Percentiles rank a stretch among this genome's conserved stretches.
phyloP scores from a whole-genome alignment of 495 filamentous ascomycete genomes.

The Apodospora peruviana region DNA sequence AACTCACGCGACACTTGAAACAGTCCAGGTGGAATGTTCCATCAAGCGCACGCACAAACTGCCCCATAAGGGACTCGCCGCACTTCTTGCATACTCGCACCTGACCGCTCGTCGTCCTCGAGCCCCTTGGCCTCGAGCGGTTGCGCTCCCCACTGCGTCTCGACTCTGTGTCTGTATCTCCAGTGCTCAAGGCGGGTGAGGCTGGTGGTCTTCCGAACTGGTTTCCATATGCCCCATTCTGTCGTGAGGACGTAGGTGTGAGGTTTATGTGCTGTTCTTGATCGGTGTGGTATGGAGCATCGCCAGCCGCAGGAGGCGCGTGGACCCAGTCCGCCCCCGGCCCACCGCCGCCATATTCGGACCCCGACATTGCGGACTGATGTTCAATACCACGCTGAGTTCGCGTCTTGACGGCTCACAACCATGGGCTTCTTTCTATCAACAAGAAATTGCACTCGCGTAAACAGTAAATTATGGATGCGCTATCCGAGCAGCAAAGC shows the following conservation, averaged over 20 bases:
- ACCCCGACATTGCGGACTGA: slow-evolving; percentile 21
- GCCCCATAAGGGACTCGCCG: slow-evolving; percentile 75
- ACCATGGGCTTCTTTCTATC: slow-evolving; percentile 11
- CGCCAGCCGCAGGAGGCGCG: slow-evolving; percentile 5
- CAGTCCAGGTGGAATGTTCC: slow-evolving; percentile 96
- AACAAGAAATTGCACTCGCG: slow-evolving; percentile 1
- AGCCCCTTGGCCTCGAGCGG: slow-evolving; percentile 37
- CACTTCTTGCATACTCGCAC: slow-evolving; percentile 82
- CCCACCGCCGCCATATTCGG: slow-evolving; percentile 19
- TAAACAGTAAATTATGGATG: slow-evolving; percentile 1
- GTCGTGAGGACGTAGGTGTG: slow-evolving; percentile 31
- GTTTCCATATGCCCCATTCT: slow-evolving; percentile 27
- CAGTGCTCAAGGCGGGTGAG: slow-evolving; percentile 38
- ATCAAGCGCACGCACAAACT: slow-evolving; percentile 89
- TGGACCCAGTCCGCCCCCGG: slow-evolving; percentile 19
- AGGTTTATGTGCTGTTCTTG: slow-evolving; percentile 28
- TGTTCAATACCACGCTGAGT: slow-evolving; percentile 15
- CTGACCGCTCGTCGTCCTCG: slow-evolving; percentile 46
- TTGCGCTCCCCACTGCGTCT: slow-evolving; percentile 44
- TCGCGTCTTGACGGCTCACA: slow-evolving; percentile 10
- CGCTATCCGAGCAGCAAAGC: background rate
- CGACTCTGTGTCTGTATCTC: slow-evolving; percentile 27
- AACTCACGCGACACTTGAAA: slow-evolving; percentile 89
- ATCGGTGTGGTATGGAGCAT: slow-evolving; percentile 26
- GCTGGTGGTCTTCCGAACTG: slow-evolving; percentile 25